Conservation (phyloP, 352 stramenopile species). For the Phytophthora macrochlamydospora region DNA sequence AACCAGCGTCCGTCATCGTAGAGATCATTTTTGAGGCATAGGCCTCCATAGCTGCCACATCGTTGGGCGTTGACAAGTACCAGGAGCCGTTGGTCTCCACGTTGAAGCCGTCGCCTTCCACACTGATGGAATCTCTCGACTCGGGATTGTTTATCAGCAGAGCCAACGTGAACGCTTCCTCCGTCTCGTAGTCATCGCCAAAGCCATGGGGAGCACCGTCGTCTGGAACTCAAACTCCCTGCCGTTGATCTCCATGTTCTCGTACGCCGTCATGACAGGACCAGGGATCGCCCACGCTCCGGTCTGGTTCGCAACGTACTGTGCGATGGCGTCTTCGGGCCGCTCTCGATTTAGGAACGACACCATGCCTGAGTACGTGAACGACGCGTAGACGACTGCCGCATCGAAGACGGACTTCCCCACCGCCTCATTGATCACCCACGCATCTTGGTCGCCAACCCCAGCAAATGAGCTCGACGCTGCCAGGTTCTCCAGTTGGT, state of each 20-base stretch:
- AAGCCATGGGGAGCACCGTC: slow-evolving; percentile 43
- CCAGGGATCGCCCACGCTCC: slow-evolving; percentile 39
- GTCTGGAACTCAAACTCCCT: slow-evolving; percentile 47
- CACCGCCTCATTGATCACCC: slow-evolving; percentile 51
- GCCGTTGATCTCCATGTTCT: slow-evolving; percentile 36
- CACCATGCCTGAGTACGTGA: slow-evolving; percentile 37
- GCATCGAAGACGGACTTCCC: slow-evolving; percentile 49
- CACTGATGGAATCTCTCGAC: slow-evolving; percentile 35
- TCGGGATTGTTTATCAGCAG: slow-evolving; percentile 50
- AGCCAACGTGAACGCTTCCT: slow-evolving; percentile 36
- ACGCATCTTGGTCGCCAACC: slow-evolving; percentile 19
- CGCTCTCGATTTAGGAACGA: slow-evolving; percentile 36
- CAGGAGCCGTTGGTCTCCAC: slow-evolving; percentile 30
- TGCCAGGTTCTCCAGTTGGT: slow-evolving; percentile 51
- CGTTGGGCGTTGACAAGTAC: slow-evolving; percentile 42
- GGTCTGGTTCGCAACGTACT: slow-evolving; percentile 41
- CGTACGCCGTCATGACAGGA: slow-evolving; percentile 51
- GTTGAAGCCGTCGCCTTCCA: slow-evolving; percentile 32
- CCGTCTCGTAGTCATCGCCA: slow-evolving; percentile 25
- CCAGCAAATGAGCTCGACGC: slow-evolving; percentile 21
- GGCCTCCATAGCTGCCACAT: slow-evolving; percentile 35
- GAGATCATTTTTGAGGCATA: slow-evolving; percentile 41
- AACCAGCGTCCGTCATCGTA: slow-evolving; percentile 30
- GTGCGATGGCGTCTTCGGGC: slow-evolving; percentile 35
- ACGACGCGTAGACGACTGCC: slow-evolving; percentile 37